Evolutionary conservation across 2,329 filamentous ascomycete genomes (phyloP), one percentile per base, ranked within the genome.

Genomic region (Sclerotinia spermophila): DNA sequence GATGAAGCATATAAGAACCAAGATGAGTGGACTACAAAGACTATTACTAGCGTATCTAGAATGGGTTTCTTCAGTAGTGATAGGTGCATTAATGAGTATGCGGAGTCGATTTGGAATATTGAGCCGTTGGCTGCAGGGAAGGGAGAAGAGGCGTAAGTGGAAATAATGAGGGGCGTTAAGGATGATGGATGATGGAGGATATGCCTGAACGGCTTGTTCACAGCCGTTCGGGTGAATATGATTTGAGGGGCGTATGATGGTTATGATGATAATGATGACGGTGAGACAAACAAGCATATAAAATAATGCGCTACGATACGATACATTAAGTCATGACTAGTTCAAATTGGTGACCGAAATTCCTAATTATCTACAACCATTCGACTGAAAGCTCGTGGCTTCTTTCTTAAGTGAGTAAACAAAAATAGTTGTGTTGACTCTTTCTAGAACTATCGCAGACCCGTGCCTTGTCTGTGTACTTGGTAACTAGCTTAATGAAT

Each of bases 51-150:
- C 71, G 96, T 99, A 27, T 87, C 93, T 10, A 86, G 94, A 55
- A 99, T 99, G 96, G 96, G 95, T 51, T 98, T 98, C 87, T 98
- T 98, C 84, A 94, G 90, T 76, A 95, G 92, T 74, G 95, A 98
- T 81, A 88, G 95, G 53, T 97, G 95, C 82, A 97, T 98, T 81
- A 93, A 95, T 78, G 94, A 97, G 85, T 99, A 99, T 82, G 96
- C 96, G 0, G 95, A 99, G 81, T 90, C 86, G 74, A 97, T 99
- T 80, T 99, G 96, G 96, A 98, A 98, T 79, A 85, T 97, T 53
- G 95, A 98, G 84, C 94, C 95, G 15, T 68, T 79, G 44, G n/a
- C 33, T 40, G 38, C 67, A 4, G 38, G 27, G 27, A 64, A 44
- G 44, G 67, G 42, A 4, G 58, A n/a, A 38, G 61, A 51, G 44